These are phyloP conservation scores for Lecanicillium sp. DNA, from an alignment of 2,329 filamentous ascomycete genomes.

Conservation along the genomic window DNA sequence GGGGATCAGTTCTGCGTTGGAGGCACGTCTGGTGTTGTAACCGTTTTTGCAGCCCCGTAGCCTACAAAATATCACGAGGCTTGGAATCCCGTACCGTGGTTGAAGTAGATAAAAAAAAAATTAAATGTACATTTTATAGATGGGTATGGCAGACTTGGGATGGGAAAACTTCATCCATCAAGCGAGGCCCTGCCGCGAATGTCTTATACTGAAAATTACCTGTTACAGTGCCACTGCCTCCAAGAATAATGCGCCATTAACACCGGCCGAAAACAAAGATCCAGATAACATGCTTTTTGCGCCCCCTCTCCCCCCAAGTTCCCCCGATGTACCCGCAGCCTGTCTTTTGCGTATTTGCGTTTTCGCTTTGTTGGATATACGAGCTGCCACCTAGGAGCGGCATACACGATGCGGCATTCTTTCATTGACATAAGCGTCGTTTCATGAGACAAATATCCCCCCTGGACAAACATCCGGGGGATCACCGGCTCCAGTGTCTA, in stretches of 20 bases:
- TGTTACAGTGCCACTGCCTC: conserved; percentile 2
- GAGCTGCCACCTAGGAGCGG: background rate
- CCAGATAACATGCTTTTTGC: conserved; percentile 4
- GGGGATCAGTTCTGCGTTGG: conserved; percentile 61
- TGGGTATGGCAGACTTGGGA: background rate
- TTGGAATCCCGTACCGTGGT: background rate
- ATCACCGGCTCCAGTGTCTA: too few relatives aligned
- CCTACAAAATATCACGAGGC: too few relatives aligned
- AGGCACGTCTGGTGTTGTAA: conserved; percentile 60
- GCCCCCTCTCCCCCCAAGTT: background rate
- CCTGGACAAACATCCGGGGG: too few relatives aligned
- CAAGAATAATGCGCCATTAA: conserved; percentile 10
- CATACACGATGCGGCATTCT: background rate
- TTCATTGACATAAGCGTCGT: background rate
- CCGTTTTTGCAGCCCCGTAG: conserved; percentile 56
- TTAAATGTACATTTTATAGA: conserved; percentile 18
- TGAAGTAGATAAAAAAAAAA: conserved; percentile 13
- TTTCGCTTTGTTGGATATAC: background rate
- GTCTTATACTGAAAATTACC: background rate
- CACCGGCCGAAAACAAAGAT: conserved; percentile 5
- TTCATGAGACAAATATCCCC: background rate
- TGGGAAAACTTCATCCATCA: background rate
- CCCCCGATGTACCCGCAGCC: background rate
- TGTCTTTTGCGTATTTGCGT: background rate
- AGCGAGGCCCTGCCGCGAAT: background rate